Conservation (phyloP, 306 rosid genomes). For the Lagenaria siceraria region DNA sequence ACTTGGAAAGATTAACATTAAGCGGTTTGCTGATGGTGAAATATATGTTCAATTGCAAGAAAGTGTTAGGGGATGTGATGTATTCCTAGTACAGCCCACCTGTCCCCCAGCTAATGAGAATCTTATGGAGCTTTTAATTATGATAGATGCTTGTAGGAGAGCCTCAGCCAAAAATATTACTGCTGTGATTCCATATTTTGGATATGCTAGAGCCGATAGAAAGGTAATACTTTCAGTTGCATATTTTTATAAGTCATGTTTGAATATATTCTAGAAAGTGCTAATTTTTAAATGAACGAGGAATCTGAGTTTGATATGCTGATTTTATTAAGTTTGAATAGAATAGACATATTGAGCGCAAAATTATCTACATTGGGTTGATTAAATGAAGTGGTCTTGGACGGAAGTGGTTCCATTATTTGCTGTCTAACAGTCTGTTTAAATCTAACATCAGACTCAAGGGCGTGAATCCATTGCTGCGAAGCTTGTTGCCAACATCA, state of each 20-base stretch:
- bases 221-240: constrained; percentile 33
- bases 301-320: not conserved
- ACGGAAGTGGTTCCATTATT: not conserved
- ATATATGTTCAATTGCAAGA: constrained; percentile 86
- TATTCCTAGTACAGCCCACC: constrained; percentile 79
- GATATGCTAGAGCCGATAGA: constrained; percentile 97
- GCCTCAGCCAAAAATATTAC: constrained; percentile 90
- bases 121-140: constrained; percentile 78
- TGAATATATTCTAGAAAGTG: not conserved
- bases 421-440: not conserved
- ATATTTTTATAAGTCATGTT: not conserved
- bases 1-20: constrained; percentile 66
- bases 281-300: not conserved
- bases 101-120: constrained; percentile 94
- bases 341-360: not conserved
- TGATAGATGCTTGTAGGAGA: constrained; percentile 94
- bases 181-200: constrained; percentile 93
- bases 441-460: constrained; percentile 42
- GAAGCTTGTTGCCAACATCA: constrained; percentile 83
- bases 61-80: constrained; percentile 93
- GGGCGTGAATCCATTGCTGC: constrained; percentile 99
- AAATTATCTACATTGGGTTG: not conserved
- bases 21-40: constrained; percentile 97
- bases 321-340: not conserved
- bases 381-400: not conserved